Evolutionary conservation across 768 basidiomycete genomes (phyloP).

Genomic region (Mycena epipterygia): DNA sequence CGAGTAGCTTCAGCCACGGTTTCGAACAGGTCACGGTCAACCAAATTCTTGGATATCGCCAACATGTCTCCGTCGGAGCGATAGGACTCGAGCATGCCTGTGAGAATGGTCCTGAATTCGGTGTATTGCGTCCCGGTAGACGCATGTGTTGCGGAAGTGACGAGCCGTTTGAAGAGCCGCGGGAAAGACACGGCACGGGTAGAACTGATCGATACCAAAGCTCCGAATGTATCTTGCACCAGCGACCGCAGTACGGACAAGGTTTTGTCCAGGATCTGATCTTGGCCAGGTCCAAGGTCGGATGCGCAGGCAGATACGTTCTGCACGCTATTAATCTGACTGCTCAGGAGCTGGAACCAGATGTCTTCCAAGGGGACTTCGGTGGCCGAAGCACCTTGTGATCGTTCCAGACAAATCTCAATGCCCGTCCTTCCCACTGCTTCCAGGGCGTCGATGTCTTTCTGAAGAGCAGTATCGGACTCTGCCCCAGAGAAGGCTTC

Average conservation of each 20-base stretch:
- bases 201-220: conserved; percentile 88
- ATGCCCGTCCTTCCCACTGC: conserved; percentile 73
- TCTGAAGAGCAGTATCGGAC: conserved; percentile 44
- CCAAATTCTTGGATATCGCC: conserved; percentile 83
- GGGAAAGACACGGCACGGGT: conserved; percentile 90
- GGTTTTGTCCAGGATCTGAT: conserved; percentile 42
- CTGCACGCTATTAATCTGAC: conserved; percentile 87
- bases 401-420: conserved; percentile 78
- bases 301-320: conserved; percentile 64
- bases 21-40: conserved; percentile 87
- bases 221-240: conserved; percentile 87
- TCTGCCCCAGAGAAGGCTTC: conserved; percentile 47
- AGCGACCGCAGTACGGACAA: conserved; percentile 75
- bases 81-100: conserved; percentile 97
- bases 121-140: conserved; percentile 80
- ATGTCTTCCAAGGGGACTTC: conserved; percentile 79
- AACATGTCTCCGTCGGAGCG: conserved; percentile 93
- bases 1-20: conserved; percentile 71
- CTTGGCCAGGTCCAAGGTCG: conserved; percentile 26
- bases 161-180: conserved; percentile 90
- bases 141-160: conserved; percentile 73
- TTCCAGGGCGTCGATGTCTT: conserved; percentile 64
- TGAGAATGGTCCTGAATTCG: conserved; percentile 92
- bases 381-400: conserved; percentile 55
- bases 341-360: conserved; percentile 89